A percentile compares a stretch with the other conserved stretches of the same genome.
Conservation (phyloP, 768 basidiomycete genomes). For the Collybia sordida region DNA sequence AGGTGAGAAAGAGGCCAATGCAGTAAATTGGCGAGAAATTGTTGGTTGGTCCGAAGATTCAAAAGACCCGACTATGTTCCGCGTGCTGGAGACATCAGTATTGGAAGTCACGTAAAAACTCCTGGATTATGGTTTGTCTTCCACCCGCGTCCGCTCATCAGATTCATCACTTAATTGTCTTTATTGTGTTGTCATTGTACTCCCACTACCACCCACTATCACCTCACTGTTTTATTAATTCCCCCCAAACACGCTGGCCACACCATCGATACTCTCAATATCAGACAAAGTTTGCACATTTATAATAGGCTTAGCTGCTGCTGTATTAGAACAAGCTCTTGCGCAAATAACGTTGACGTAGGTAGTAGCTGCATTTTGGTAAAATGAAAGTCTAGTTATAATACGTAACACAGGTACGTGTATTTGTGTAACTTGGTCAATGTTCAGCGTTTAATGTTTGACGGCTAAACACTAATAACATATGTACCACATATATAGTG, state of each 20-base stretch:
- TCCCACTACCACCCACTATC: background rate
- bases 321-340: background rate
- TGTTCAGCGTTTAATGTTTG: no score
- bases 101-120: constrained; percentile 58
- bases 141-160: no score
- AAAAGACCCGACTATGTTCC: constrained; percentile 72
- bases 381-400: no score
- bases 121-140: no score
- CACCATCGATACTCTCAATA: background rate
- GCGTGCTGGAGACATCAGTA: constrained; percentile 77
- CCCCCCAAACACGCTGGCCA: background rate
- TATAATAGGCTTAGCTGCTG: background rate
- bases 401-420: no score
- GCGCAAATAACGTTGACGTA: no score
- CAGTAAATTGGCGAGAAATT: constrained; percentile 76
- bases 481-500: no score
- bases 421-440: no score
- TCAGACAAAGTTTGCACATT: background rate
- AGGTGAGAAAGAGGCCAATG: constrained; percentile 85
- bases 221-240: background rate
- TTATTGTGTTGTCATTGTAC: no score
- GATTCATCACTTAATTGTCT: no score
- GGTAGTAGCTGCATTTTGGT: no score
- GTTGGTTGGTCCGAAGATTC: constrained; percentile 82
- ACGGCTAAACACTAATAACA: no score